These are phyloP conservation scores for Gnaphalium uliginosum DNA, from an alignment of 129 eudicot genomes.

Conservation along the genomic window DNA sequence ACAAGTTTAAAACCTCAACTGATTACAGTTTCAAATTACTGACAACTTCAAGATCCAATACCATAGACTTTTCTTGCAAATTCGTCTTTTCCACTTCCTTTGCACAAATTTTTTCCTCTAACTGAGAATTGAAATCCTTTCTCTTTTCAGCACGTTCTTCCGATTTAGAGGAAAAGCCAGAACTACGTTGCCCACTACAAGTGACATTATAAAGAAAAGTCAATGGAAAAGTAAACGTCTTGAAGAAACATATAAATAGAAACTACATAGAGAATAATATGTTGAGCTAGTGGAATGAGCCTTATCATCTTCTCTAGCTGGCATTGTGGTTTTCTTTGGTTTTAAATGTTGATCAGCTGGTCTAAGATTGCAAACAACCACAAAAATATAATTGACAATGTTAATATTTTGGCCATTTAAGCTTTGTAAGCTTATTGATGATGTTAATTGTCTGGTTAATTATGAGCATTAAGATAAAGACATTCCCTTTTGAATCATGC, in stretches of 20 bases:
- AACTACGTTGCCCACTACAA: slow-evolving; percentile 40
- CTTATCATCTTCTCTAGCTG: slow-evolving; percentile 50
- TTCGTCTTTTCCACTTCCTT: slow-evolving; percentile 69
- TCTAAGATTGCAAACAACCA: slow-evolving; percentile 41
- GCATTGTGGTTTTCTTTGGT: slow-evolving; percentile 28
- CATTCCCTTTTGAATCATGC: neutral
- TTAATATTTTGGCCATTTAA: neutral
- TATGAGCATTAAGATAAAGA: neutral
- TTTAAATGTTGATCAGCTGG: slow-evolving; percentile 41
- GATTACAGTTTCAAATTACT: neutral
- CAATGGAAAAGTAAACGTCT: slow-evolving; percentile 12
- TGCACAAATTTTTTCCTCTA: slow-evolving; percentile 82
- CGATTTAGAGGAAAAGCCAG: slow-evolving; percentile 68
- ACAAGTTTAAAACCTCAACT: slow-evolving; percentile 4
- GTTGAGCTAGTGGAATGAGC: slow-evolving; percentile 56
- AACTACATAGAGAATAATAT: slow-evolving; percentile 39
- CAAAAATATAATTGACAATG: neutral
- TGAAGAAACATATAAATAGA: slow-evolving; percentile 5
- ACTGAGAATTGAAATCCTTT: slow-evolving; percentile 69
- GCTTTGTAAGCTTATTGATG: neutral
- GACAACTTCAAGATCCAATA: slow-evolving; percentile 24
- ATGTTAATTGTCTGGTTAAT: neutral
- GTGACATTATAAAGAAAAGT: slow-evolving; percentile 21
- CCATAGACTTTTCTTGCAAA: slow-evolving; percentile 87
- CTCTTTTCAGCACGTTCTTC: slow-evolving; percentile 93